Conservation (phyloP, 257 asterid genomes). For the Nicotiana paniculata region DNA sequence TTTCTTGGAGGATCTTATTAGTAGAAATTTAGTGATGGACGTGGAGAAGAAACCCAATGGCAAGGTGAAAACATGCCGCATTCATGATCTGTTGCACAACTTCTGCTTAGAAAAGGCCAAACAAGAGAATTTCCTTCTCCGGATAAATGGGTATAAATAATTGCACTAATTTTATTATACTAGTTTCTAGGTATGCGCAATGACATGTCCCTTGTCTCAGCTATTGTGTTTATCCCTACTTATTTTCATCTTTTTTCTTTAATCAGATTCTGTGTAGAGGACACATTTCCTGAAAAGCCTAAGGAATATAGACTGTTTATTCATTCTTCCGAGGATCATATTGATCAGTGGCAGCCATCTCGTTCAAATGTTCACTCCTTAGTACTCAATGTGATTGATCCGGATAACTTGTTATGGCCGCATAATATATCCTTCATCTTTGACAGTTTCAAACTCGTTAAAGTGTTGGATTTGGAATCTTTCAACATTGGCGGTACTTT, state of each 20-base stretch:
- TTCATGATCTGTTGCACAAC: slow-evolving; percentile 14
- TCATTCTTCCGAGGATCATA: neutral
- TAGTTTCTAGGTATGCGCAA: too few relatives aligned
- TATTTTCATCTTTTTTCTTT: neutral
- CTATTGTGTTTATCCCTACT: neutral
- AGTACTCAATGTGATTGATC: neutral
- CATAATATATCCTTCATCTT: neutral
- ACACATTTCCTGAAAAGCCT: neutral
- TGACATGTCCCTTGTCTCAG: too few relatives aligned
- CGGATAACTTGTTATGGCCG: neutral
- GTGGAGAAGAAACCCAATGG: neutral
- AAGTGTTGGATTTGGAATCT: slow-evolving; percentile 3
- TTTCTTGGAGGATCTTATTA: slow-evolving; percentile 7
- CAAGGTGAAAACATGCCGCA: neutral
- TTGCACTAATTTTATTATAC: too few relatives aligned
- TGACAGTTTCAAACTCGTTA: slow-evolving; percentile 11
- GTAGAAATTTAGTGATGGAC: slow-evolving; percentile 14
- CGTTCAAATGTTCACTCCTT: neutral
- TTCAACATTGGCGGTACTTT: neutral
- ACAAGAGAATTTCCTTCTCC: slow-evolving; percentile 8
- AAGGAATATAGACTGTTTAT: neutral
- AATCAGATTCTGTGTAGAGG: neutral
- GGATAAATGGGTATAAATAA: neutral
- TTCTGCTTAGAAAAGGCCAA: slow-evolving; percentile 10
- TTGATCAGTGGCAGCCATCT: neutral